Percentiles rank a stretch among this genome's conserved stretches.
phyloP scores from a whole-genome alignment of 371 early-diverging fungal species.

The Haplosporangium sp. region DNA sequence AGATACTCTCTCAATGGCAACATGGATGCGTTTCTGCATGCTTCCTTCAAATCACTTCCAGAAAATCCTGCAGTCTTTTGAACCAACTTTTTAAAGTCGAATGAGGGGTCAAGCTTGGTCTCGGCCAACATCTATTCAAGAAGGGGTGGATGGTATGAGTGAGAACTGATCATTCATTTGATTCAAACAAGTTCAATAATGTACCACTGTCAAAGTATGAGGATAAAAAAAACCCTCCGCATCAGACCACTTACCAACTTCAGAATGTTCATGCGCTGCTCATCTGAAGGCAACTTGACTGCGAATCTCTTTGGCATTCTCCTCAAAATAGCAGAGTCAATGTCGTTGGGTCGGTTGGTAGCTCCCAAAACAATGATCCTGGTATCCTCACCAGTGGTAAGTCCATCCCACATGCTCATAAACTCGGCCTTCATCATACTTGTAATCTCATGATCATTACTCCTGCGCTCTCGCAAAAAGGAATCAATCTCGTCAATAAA shows the following conservation, averaged over 20 bases:
- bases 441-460: slow-evolving; percentile 95
- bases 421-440: slow-evolving; percentile 99
- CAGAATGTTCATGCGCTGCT: slow-evolving; percentile 92
- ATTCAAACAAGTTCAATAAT: no score
- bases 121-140: slow-evolving; percentile 74
- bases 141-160: background rate
- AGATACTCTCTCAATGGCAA: slow-evolving; percentile 93
- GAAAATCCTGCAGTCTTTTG: slow-evolving; percentile 87
- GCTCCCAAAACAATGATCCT: slow-evolving; percentile 93
- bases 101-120: slow-evolving; percentile 74
- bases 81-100: slow-evolving; percentile 83
- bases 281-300: slow-evolving; percentile 89
- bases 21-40: slow-evolving; percentile 97
- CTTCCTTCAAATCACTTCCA: slow-evolving; percentile 95
- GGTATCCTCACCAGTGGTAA: slow-evolving; percentile 81
- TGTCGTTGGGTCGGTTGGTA: slow-evolving; percentile 97
- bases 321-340: slow-evolving; percentile 93
- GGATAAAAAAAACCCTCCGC: background rate
- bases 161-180: background rate
- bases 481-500: slow-evolving; percentile 99
- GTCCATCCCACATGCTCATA: slow-evolving; percentile 98
- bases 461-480: slow-evolving; percentile 92
- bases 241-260: slow-evolving; percentile 66
- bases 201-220: no score
- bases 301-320: slow-evolving; percentile 97